Evolutionary conservation across 768 basidiomycete species (phyloP).

Genomic region (Lentinula raphanica): DNA sequence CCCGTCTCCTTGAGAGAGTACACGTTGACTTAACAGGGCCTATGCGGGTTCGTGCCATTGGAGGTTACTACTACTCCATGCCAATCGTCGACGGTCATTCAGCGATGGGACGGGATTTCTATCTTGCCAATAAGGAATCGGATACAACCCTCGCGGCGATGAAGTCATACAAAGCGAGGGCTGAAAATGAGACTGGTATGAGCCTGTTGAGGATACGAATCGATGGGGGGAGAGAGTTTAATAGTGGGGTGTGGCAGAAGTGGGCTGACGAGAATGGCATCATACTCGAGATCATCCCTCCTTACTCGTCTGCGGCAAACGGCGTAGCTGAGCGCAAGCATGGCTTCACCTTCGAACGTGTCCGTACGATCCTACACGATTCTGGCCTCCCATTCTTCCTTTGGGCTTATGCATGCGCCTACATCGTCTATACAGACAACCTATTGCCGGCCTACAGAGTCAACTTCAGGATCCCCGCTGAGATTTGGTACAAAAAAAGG

Average conservation of each 20-base stretch:
- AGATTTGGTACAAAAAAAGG: neutral
- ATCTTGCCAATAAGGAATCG: neutral
- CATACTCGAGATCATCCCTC: conserved; percentile 13
- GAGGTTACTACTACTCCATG: too few relatives aligned
- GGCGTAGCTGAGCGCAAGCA: too few relatives aligned
- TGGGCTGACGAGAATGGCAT: conserved; percentile 15
- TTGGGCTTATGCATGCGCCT: neutral
- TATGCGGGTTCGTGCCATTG: too few relatives aligned
- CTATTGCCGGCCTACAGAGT: neutral
- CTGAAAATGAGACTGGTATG: too few relatives aligned
- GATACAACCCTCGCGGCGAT: too few relatives aligned
- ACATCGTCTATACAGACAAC: conserved; percentile 1
- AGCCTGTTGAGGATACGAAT: too few relatives aligned
- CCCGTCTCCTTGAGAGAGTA: too few relatives aligned
- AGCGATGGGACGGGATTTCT: neutral
- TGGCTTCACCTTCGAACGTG: neutral
- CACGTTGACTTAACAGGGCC: too few relatives aligned
- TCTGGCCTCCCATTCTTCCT: neutral
- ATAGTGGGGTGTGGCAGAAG: conserved; percentile 1
- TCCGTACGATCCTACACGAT: neutral
- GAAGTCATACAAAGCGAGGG: too few relatives aligned
- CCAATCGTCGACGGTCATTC: too few relatives aligned
- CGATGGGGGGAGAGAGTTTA: conserved; percentile 22
- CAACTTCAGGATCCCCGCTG: neutral
- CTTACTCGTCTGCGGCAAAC: too few relatives aligned